Percentiles rank a stretch among this genome's conserved stretches.
Conservation (phyloP, 1,284 basidiomycete species). For the Irpex sp. region DNA sequence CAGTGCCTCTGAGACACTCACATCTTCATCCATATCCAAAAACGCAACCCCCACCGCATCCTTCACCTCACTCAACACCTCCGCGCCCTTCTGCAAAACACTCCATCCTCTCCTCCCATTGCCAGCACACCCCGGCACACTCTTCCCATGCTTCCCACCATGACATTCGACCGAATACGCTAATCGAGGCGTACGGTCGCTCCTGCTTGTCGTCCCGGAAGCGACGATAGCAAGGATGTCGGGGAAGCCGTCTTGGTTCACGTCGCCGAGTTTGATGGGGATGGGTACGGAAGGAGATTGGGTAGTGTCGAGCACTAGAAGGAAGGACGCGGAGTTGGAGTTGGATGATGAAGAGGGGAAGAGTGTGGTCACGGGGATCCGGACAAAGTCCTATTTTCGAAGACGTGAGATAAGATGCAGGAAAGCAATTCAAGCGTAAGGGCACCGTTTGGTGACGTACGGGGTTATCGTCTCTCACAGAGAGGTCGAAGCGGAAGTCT, state of each 20-base stretch:
- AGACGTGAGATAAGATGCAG: too few species aligned
- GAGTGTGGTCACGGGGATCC: slow-evolving; percentile 64
- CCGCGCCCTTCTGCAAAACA: slow-evolving; percentile 57
- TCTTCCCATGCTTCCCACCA: slow-evolving; percentile 25
- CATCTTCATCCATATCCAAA: slow-evolving; percentile 95
- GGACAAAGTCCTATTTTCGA: slow-evolving; percentile 53
- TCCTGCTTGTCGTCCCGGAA: slow-evolving; percentile 29
- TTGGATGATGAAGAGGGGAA: slow-evolving; percentile 36
- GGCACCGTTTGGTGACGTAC: slow-evolving; percentile 37
- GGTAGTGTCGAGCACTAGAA: slow-evolving; percentile 70
- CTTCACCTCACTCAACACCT: slow-evolving; percentile 60
- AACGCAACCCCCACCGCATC: slow-evolving; percentile 84
- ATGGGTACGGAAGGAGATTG: slow-evolving; percentile 67
- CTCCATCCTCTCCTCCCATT: slow-evolving; percentile 60
- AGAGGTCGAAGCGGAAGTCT: slow-evolving; percentile 76
- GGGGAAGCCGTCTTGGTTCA: slow-evolving; percentile 93
- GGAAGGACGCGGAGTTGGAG: slow-evolving; percentile 40
- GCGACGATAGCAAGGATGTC: slow-evolving; percentile 78
- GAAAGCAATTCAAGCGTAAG: too few species aligned
- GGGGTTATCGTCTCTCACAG: slow-evolving; percentile 45
- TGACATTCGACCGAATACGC: slow-evolving; percentile 76
- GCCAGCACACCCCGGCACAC: slow-evolving; percentile 50
- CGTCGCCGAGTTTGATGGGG: slow-evolving; percentile 84
- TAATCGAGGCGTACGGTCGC: slow-evolving; percentile 59
- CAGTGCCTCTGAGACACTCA: slow-evolving; percentile 36